phyloP scores from a whole-genome alignment of 768 basidiomycete genomes.

The Kwoniella sp. region DNA sequence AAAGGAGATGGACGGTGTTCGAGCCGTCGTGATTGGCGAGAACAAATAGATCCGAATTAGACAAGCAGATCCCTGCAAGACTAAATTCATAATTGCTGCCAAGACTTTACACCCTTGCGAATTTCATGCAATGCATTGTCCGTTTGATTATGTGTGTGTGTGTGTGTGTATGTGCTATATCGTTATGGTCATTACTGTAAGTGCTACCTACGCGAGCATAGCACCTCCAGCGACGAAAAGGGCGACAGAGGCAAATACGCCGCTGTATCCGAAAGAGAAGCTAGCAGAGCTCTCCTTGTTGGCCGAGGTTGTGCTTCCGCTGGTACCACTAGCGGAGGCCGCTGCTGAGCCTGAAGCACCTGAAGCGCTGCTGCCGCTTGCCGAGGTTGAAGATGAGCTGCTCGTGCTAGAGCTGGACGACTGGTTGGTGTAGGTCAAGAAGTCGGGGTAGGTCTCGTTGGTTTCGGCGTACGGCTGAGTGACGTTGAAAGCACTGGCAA shows the following conservation, averaged over 20 bases:
- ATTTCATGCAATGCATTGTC: slow-evolving; percentile 5
- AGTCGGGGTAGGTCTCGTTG: slow-evolving; percentile 42
- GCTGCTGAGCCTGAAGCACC: not conserved
- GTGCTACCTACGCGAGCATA: not conserved
- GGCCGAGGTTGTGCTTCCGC: not conserved
- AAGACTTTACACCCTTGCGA: not conserved
- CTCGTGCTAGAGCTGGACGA: slow-evolving; percentile 6
- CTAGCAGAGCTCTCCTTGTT: not conserved
- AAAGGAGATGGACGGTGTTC: slow-evolving; percentile 18
- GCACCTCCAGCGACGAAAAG: not conserved
- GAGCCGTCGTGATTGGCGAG: not conserved
- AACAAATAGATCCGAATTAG: slow-evolving; percentile 2
- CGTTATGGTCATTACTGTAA: not conserved
- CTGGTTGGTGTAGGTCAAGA: slow-evolving; percentile 32
- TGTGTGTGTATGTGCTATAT: not conserved
- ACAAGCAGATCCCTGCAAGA: too few species aligned
- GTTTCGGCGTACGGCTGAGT: slow-evolving; percentile 54
- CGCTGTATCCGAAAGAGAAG: not conserved
- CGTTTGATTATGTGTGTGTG: not conserved
- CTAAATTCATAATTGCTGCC: too few species aligned
- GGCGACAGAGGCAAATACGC: not conserved
- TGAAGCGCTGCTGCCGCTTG: not conserved
- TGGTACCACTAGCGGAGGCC: not conserved
- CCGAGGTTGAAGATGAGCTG: not conserved
- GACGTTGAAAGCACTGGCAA: slow-evolving; percentile 49